Evolutionary conservation across 192 early-diverging fungal species (phyloP).

Genomic region (Umbelopsis ramanniana): DNA sequence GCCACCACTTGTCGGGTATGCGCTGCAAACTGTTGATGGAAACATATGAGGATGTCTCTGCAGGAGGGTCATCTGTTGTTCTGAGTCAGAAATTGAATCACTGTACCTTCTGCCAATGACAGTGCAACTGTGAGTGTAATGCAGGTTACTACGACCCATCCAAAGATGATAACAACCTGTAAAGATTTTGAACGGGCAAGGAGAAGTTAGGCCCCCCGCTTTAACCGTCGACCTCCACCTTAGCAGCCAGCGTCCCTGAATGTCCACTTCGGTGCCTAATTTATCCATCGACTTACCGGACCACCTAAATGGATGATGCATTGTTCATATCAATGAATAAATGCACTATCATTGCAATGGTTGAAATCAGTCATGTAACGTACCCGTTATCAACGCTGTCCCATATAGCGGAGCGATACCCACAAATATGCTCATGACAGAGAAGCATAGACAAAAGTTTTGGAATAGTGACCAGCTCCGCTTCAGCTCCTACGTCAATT

Average conservation of each 20-base stretch:
- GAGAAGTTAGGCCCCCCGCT: neutral
- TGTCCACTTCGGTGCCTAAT: no score
- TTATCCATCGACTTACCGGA: no score
- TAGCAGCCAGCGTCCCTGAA: no score
- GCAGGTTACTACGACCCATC: slow-evolving; percentile 33
- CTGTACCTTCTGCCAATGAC: slow-evolving; percentile 45
- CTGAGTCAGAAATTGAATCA: neutral
- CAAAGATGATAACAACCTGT: slow-evolving; percentile 14
- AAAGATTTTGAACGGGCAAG: neutral
- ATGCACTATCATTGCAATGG: neutral
- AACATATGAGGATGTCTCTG: no score
- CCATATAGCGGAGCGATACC: slow-evolving; percentile 44
- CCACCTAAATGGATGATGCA: no score
- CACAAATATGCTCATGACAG: slow-evolving; percentile 40
- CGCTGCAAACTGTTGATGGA: slow-evolving; percentile 7
- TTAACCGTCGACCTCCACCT: no score
- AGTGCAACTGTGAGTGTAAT: slow-evolving; percentile 43
- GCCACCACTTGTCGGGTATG: slow-evolving; percentile 25
- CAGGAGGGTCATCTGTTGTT: neutral
- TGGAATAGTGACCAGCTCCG: slow-evolving; percentile 41
- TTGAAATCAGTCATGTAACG: neutral
- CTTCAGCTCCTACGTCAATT: slow-evolving; percentile 43
- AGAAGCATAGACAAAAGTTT: slow-evolving; percentile 47
- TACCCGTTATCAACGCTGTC: slow-evolving; percentile 42
- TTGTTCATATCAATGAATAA: neutral